phyloP scores from a whole-genome alignment of 352 stramenopile genomes.

The Globisporangium apiculatum region DNA sequence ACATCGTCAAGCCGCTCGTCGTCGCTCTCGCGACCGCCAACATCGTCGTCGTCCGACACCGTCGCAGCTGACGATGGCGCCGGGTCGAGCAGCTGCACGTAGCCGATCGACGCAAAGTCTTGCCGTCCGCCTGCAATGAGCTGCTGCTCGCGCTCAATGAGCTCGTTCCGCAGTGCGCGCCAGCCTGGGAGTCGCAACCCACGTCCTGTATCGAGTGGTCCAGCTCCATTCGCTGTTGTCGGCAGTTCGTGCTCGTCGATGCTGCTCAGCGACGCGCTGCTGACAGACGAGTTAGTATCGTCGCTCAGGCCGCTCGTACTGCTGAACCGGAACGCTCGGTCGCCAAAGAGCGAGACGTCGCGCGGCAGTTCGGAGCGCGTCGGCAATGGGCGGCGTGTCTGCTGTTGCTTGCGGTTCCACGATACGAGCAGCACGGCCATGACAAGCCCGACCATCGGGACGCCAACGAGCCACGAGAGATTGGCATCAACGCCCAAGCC shows the following conservation, averaged over 20 bases:
- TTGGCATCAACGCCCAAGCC: slow-evolving; percentile 21
- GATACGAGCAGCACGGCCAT: slow-evolving; percentile 33
- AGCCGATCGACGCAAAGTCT: slow-evolving; percentile 24
- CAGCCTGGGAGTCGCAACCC: slow-evolving; percentile 39
- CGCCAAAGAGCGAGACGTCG: slow-evolving; percentile 15
- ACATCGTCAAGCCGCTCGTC: not conserved
- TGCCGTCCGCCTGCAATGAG: slow-evolving; percentile 22
- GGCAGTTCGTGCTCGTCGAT: slow-evolving; percentile 5
- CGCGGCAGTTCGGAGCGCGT: slow-evolving; percentile 13
- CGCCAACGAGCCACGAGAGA: slow-evolving; percentile 28
- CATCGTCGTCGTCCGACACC: slow-evolving; percentile 2
- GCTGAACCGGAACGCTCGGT: slow-evolving; percentile 1
- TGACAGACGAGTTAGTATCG: slow-evolving; percentile 7
- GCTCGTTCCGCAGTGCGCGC: slow-evolving; percentile 39
- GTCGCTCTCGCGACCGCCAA: slow-evolving; percentile 9
- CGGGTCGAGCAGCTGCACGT: slow-evolving; percentile 45
- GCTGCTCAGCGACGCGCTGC: slow-evolving; percentile 4
- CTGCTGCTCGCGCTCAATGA: slow-evolving; percentile 49
- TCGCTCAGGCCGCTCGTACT: slow-evolving; percentile 2
- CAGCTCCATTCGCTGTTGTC: not conserved
- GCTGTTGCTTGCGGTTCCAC: slow-evolving; percentile 19
- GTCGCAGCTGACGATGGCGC: slow-evolving; percentile 12
- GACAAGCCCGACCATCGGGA: slow-evolving; percentile 34
- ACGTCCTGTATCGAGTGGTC: not conserved
- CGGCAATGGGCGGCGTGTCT: not conserved